Percentiles rank a stretch among this genome's conserved stretches.
Evolutionary conservation across 768 basidiomycete species (phyloP).

Genomic region (Nidularia sp.): DNA sequence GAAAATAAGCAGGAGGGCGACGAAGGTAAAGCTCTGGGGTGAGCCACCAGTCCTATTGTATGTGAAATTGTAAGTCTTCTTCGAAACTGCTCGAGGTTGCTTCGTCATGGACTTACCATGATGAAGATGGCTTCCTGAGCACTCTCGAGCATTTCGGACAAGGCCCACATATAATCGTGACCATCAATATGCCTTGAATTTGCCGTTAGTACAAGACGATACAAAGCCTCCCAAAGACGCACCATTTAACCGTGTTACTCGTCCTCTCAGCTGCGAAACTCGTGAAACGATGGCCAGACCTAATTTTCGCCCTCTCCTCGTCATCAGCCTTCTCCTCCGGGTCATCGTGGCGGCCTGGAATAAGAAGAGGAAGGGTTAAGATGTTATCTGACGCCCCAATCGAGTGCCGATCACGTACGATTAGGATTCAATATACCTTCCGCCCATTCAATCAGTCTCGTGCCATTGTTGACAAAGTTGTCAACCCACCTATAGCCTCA

Average conservation of each 20-base stretch:
- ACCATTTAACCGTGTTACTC: constrained; percentile 83
- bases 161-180: constrained; percentile 94
- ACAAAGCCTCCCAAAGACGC: constrained; percentile 3
- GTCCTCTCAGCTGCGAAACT: constrained; percentile 76
- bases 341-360: constrained; percentile 65
- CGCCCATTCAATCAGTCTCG: not conserved
- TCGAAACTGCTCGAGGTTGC: too few species aligned
- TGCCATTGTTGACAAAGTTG: not conserved
- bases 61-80: too few species aligned
- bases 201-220: not conserved
- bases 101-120: constrained; percentile 37
- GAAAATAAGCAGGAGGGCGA: constrained; percentile 81
- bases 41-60: constrained; percentile 81
- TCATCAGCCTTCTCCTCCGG: constrained; percentile 72
- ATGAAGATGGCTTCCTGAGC: constrained; percentile 88
- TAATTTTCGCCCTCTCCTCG: constrained; percentile 69
- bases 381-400: too few species aligned
- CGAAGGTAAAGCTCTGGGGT: constrained; percentile 93
- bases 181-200: constrained; percentile 77
- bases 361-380: not conserved
- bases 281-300: constrained; percentile 73
- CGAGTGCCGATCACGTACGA: constrained; percentile 22
- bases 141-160: constrained; percentile 84
- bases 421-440: constrained; percentile 42
- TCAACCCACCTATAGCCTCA: constrained; percentile 30